Percentiles rank a stretch among this genome's conserved stretches.
Evolutionary conservation across 1,284 basidiomycete genomes (phyloP).

Genomic region (Pulchroboletus neoregius): DNA sequence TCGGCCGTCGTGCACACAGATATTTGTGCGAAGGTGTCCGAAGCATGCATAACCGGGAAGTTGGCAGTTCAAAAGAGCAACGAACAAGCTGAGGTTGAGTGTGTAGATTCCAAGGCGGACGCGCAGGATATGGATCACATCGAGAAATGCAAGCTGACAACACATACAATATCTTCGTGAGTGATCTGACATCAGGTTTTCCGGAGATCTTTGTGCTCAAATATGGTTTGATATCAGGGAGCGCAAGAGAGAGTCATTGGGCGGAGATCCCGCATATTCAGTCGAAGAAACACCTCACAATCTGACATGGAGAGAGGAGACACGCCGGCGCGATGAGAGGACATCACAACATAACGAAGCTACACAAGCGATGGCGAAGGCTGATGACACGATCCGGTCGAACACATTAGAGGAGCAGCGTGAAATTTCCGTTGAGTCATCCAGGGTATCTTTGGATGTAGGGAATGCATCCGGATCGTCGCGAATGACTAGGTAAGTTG

Average conservation of each 20-base stretch:
- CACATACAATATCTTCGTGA: constrained; percentile 2
- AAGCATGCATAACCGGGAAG: background rate
- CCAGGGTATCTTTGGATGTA: background rate
- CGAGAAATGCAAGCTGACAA: background rate
- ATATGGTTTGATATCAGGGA: background rate
- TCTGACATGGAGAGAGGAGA: background rate
- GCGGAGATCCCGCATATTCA: background rate
- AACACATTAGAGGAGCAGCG: background rate
- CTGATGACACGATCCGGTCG: background rate
- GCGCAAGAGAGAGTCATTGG: background rate
- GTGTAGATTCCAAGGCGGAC: background rate
- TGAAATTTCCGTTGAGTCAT: background rate
- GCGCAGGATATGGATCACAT: background rate
- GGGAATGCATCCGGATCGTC: background rate
- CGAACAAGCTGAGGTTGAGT: background rate
- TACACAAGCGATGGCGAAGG: background rate
- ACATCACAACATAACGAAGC: background rate
- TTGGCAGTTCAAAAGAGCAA: background rate
- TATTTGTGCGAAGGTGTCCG: background rate
- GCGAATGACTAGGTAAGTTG: constrained; percentile 2
- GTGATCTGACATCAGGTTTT: background rate
- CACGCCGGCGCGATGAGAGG: background rate
- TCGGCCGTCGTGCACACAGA: background rate
- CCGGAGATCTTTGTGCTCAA: background rate
- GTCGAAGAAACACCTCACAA: background rate